Evolutionary conservation across 805 yeast genomes (phyloP), one percentile per base, ranked within the genome.

Genomic region (Vanderwaltozyma tropicalis): DNA sequence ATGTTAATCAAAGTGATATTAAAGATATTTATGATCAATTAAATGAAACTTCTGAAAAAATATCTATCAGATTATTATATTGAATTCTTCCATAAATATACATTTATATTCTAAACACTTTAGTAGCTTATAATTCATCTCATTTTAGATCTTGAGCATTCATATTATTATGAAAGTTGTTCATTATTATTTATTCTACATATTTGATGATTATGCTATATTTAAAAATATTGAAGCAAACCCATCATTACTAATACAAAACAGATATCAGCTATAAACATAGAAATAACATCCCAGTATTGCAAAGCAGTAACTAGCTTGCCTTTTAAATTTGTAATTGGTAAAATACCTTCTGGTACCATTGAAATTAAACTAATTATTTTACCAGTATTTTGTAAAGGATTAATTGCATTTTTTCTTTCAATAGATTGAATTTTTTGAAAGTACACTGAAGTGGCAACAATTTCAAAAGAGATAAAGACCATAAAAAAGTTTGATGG

Each of bases 21-120:
- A 86, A 83, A 64, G 67, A 76, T 19, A 72, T 89, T 47, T 79
- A 88, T 63, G 83, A 83, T 55, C 81, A 82, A 60, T 75, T 89
- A 53, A 94, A 81, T 63, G 74, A 76, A 57, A 89, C 96, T 33
- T 88, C 88, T 31, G 85, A 79, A 74, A 86, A 82, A 64, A 82
- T 89, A 54, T 78, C 83, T 40, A 87, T 94, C 53, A 83, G 98
- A 63, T 71, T 92, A 54, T 70, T 89, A 47, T 89, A 89, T 61
- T 89, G n/a, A 28, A 5, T 14, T 15, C 8, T 5, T n/a, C 18
- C 16, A 28, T n/a, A n/a, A n/a, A n/a, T n/a, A n/a, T n/a, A n/a
- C n/a, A n/a, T n/a, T n/a, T n/a, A n/a, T n/a, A n/a, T n/a, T n/a
- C n/a, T n/a, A n/a, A n/a, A n/a, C n/a, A n/a, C n/a, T n/a, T n/a